Evolutionary conservation across 148 eudicot species (phyloP).

Genomic region (Bassia scoparia): DNA sequence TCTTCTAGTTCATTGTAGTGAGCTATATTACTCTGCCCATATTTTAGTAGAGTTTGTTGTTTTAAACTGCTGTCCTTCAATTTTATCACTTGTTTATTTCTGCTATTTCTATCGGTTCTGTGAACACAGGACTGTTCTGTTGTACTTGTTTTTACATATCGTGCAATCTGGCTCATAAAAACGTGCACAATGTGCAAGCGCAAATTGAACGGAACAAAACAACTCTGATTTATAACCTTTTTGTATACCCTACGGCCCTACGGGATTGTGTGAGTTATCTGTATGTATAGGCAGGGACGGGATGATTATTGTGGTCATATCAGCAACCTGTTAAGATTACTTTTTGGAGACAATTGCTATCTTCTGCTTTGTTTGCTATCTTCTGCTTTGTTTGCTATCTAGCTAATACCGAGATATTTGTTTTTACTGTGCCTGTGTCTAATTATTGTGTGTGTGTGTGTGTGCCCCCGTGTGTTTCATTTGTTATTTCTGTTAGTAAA

Average conservation of each 20-base stretch:
- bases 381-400: neutral
- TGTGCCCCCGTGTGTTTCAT: too few species aligned
- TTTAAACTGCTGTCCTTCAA: neutral
- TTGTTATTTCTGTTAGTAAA: too few species aligned
- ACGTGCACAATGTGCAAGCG: too few species aligned
- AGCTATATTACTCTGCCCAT: neutral
- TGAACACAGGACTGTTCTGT: too few species aligned
- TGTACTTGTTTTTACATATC: too few species aligned
- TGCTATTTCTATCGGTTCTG: too few species aligned
- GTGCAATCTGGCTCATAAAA: too few species aligned
- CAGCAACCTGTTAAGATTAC: neutral
- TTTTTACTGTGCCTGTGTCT: neutral
- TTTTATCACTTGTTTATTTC: too few species aligned
- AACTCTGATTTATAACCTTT: neutral
- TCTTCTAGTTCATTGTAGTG: neutral
- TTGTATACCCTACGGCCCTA: neutral
- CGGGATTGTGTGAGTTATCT: neutral
- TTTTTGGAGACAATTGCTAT: neutral
- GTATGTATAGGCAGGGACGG: neutral
- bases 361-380: neutral
- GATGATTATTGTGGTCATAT: neutral
- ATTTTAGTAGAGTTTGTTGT: neutral
- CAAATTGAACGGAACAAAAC: too few species aligned
- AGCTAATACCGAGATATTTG: neutral
- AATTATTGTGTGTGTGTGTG: neutral